Evolutionary conservation across 1,284 basidiomycete species (phyloP).

Genomic region (Neonothopanus nambi): DNA sequence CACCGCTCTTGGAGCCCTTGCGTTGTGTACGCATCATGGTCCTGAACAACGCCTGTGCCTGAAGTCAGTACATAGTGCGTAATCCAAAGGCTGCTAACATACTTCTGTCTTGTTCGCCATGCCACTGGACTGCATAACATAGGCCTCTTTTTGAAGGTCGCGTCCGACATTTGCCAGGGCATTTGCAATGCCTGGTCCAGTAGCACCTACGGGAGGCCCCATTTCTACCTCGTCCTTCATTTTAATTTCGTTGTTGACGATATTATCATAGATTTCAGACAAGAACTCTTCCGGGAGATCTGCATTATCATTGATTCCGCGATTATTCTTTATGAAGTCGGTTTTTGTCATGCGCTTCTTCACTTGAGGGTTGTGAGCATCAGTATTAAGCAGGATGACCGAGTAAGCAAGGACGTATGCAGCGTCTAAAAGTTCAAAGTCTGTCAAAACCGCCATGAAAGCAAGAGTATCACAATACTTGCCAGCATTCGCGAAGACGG

Average conservation of each 20-base stretch:
- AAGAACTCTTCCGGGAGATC: constrained; percentile 88
- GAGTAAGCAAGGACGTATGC: constrained; percentile 95
- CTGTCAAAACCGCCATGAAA: background rate
- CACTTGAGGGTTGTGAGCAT: constrained; percentile 91
- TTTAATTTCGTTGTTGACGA: constrained; percentile 87
- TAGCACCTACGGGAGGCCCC: constrained; percentile 41
- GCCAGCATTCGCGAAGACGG: constrained; percentile 85
- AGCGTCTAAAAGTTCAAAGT: constrained; percentile 56
- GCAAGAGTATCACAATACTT: constrained; percentile 25
- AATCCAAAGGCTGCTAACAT: constrained; percentile 17
- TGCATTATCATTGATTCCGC: constrained; percentile 89
- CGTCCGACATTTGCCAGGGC: constrained; percentile 87
- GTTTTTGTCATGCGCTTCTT: constrained; percentile 90
- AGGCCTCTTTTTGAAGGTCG: constrained; percentile 92
- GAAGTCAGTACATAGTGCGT: constrained; percentile 12
- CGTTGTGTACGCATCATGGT: constrained; percentile 89
- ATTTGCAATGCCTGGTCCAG: constrained; percentile 75
- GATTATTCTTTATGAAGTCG: constrained; percentile 92
- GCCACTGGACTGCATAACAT: constrained; percentile 89
- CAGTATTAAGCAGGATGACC: constrained; percentile 93
- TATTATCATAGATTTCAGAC: constrained; percentile 83
- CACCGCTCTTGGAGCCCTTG: constrained; percentile 68
- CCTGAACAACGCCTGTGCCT: constrained; percentile 78
- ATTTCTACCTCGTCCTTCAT: constrained; percentile 96
- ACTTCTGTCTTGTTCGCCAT: constrained; percentile 97